Conservation (phyloP, 371 early-diverging fungal genomes). For the Phascolomyces articulosus region DNA sequence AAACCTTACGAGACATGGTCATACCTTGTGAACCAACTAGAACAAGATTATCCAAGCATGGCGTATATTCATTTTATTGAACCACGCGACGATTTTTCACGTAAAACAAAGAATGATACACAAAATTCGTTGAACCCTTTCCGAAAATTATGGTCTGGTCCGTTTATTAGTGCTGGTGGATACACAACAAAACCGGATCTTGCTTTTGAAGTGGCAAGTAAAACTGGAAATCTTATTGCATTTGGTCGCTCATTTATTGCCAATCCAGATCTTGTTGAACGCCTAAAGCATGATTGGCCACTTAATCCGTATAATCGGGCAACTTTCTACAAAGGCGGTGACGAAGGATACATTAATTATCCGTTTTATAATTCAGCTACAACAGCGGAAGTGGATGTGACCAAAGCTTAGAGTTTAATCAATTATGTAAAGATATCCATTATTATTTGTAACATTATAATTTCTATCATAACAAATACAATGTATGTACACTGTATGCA, state of each 20-base stretch:
- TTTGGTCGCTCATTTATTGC: conserved; percentile 40
- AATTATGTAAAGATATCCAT: no score
- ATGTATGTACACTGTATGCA: no score
- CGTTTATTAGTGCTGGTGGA: conserved; percentile 31
- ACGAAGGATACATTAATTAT: conserved; percentile 33
- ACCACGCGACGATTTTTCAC: conserved; percentile 22
- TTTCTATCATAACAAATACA: no score
- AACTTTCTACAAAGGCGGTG: conserved; percentile 22
- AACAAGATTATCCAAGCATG: conserved; percentile 23
- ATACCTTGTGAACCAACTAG: conserved; percentile 22
- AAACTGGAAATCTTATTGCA: conserved; percentile 29
- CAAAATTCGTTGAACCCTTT: conserved; percentile 27
- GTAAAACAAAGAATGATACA: conserved; percentile 10
- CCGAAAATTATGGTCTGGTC: conserved; percentile 33
- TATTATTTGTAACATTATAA: no score
- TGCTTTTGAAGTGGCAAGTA: conserved; percentile 26
- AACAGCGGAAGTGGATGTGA: no score
- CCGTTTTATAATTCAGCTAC: conserved; percentile 23
- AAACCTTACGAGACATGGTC: conserved; percentile 39
- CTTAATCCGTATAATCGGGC: conserved; percentile 31
- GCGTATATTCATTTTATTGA: conserved; percentile 42
- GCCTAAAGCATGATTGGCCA: conserved; percentile 25
- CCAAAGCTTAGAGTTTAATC: background rate
- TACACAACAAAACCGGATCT: conserved; percentile 21
- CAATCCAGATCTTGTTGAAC: conserved; percentile 37